Base-by-base conservation (phyloP, 2,329 filamentous ascomycete species). In the Metarhizium guizhouense region DNA sequence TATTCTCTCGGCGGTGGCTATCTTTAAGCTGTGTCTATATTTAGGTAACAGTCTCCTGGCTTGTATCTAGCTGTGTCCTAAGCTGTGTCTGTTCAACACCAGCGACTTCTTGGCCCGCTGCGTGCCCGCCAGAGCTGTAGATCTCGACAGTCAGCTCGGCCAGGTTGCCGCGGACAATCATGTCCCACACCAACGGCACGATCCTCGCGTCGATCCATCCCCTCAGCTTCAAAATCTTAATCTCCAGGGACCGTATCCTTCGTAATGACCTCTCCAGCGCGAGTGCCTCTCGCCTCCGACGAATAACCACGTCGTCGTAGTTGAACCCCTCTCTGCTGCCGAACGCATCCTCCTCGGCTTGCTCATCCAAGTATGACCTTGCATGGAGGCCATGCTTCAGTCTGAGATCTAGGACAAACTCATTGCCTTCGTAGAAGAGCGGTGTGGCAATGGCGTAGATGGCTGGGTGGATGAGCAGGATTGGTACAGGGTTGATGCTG, bases 1-100 rank as follows among this genome's bases (percentile, higher is more conserved):
- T 87, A 57, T 90, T 88, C 70, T 95, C 91, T 40, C 90, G 81
- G 53, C 83, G 81, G 63, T 91, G 86, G 50, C 86, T 84, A 53
- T 93, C 88, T 36, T 95, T 88, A 1, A 92, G 77, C 60, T 87
- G 85, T 36, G 78, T 74, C 57, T 79, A 79, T 49, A 88, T 69
- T 49, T 76, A 74, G 3, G 65, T 63, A 56, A 76, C 73, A 20
- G 63, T 68, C 50, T 74, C 69, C 49, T 68, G 66, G 42, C 72
- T 69, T 4, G 72, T 70, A 7, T 80, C 76, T 6, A 87, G 72
- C 62, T 86, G 80, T 4, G 76, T 70, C 30, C 79, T 77, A 59
- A 87, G 72, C 52, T 82, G 77, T 3, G 75, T 76, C 59, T 84
- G 81, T 48, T 83, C 80, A 57, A 72, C 77, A 16, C 73, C 72